Base-by-base conservation (phyloP, 208 protist genomes). In the Acanthamoeba triangularis region DNA sequence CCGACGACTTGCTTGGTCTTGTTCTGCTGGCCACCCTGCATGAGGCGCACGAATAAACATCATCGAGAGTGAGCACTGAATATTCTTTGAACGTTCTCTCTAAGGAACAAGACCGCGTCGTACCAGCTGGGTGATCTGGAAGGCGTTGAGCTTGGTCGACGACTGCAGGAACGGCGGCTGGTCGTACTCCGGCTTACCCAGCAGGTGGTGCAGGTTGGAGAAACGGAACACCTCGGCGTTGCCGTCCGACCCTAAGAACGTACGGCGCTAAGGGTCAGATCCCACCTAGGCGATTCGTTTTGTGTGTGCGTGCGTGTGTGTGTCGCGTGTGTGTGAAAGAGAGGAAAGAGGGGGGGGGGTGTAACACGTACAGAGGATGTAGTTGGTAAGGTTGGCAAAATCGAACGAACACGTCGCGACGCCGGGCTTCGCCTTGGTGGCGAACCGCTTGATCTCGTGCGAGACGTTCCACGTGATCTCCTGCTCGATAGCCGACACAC, bases 381-480 rank as follows among this genome's bases (percentile, higher is more conserved):
- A 88, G 52, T 88, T 25, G 14, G 80, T 88, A 11, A 88, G 80
- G 35, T 88, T 65, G 52, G 52, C 80, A 37, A 88, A 88, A 14
- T 88, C 80, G 33, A 88, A 88, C 7, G 80, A 65, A 49, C 47
- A 65, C 16, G 80, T 88, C 35, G 80, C 52, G 52, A 88, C 52
- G 49, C 49, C 47, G 49, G 80, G 80, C 80, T 88, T 59, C 7
- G 49, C 23, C 0, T 65, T 88, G 14, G 80, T 44, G 30, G n/a
- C 35, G 80, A 59, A 59, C 5, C 52, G 49, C 80, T 88, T 88
- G 80, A 88, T 63, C 47, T 88, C 30, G 52, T 88, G 80, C 35
- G 80, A 65, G 10, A 88, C 35, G 80, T 65, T 88, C 80, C 80
- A 88, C 23, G 52, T 88, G 49, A 88, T 88, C 80, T 88, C 80